phyloP scores from a whole-genome alignment of 169 alveolate species.

The Neospora caninum region DNA sequence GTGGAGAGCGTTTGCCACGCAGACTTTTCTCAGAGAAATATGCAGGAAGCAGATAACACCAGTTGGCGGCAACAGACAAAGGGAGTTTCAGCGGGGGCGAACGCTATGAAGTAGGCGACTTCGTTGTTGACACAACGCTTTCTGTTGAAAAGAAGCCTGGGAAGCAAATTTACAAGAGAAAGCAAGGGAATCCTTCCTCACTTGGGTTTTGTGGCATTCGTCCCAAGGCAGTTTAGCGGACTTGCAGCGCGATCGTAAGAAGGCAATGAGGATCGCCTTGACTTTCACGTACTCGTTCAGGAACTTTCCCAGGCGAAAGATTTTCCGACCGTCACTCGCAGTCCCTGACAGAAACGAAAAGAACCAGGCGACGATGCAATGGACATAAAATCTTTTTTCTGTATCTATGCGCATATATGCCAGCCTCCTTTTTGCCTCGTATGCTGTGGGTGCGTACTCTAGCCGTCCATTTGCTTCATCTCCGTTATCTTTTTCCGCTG shows the following conservation, averaged over 20 bases:
- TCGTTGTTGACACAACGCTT: too few relatives aligned
- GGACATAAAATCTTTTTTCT: background rate
- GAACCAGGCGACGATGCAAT: background rate
- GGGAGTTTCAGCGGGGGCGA: too few relatives aligned
- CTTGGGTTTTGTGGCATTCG: background rate
- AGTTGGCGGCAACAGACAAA: too few relatives aligned
- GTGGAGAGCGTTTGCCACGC: too few relatives aligned
- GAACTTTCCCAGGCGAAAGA: constrained; percentile 55
- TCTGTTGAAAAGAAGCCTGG: background rate
- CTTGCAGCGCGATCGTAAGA: background rate
- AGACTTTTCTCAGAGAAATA: too few relatives aligned
- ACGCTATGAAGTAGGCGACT: too few relatives aligned
- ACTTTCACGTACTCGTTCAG: constrained; percentile 40
- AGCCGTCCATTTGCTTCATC: background rate
- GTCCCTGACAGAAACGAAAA: constrained; percentile 7
- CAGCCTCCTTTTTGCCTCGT: background rate
- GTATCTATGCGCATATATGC: background rate
- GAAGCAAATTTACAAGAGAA: background rate
- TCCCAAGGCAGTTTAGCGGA: background rate
- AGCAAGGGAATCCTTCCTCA: background rate
- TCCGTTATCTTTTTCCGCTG: too few relatives aligned
- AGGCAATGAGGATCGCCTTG: background rate
- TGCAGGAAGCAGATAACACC: too few relatives aligned
- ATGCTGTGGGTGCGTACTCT: background rate
- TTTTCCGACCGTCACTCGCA: constrained; percentile 47